Evolutionary conservation across 371 early-diverging fungal genomes (phyloP), one percentile per base, ranked within the genome.

Genomic region (Mortierella polycephala): DNA sequence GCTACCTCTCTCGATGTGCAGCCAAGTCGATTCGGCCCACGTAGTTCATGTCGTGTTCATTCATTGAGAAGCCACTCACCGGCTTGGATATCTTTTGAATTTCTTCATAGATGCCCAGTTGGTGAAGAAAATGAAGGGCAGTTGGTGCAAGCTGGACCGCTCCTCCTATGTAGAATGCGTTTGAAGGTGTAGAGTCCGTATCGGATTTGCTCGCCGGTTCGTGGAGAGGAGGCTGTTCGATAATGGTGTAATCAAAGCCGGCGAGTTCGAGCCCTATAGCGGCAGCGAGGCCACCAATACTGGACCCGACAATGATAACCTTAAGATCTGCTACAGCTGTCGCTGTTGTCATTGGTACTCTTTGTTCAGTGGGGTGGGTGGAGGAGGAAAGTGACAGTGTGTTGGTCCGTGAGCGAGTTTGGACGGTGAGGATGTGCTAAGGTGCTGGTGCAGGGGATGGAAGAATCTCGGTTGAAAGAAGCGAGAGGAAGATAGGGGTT

Each of bases 91-190:
- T 65, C 42, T 69, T 60, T 37, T 69, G 62, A 8, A 79, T 61
- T 21, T 79, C 79, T 37, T 79, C 79, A 44, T 79, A 68, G 62
- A 79, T 64, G 41, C 79, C 79, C 0, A 79, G 79, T 21, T 79
- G 79, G 47, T 50, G 62, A 16, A 79, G 44, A 41, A 79, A 79
- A 52, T 79, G 79, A 13, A 79, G 61, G 14, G 79, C 73, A n/a
- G 79, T 69, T 5, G 79, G 79, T 5, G 69, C 65, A 14, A 79
- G 66, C 42, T 79, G 79, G 41, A 69, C 47, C 3, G 73, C 79
- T 8, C 73, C 73, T 39, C 79, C 79, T 10, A 40, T 41, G 16
- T 41, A 12, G n/a, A 30, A 21, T 5, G 50, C 21, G n/a, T n/a
- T 60, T 14, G 50, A 16, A 11, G n/a, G 20, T n/a, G 67, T 46